These are phyloP conservation scores for Cladosporium sp. DNA, from an alignment of 2,329 filamentous ascomycete genomes.

Conservation along the genomic window DNA sequence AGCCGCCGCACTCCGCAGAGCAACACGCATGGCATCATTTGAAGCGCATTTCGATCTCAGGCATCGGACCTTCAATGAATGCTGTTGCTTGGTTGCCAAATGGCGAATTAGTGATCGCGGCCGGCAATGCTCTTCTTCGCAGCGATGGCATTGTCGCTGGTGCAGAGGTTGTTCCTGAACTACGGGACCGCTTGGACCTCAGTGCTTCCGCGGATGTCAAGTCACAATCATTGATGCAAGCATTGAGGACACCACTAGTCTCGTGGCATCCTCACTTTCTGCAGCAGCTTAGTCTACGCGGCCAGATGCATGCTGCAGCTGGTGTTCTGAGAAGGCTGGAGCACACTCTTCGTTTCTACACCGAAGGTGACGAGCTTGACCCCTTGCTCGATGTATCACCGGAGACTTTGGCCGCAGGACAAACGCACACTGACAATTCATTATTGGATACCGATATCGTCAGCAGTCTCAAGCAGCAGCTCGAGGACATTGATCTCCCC, in stretches of 20 bases:
- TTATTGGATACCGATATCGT: conserved; percentile 28
- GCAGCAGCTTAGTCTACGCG: conserved; percentile 80
- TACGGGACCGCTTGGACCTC: conserved; percentile 21
- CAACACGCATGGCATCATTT: conserved; percentile 32
- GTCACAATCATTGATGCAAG: conserved; percentile 22
- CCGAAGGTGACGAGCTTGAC: conserved; percentile 78
- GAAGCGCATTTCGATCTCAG: conserved; percentile 31
- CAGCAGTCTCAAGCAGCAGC: conserved; percentile 33
- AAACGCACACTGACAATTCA: conserved; percentile 33
- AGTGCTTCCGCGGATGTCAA: background rate
- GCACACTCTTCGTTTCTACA: conserved; percentile 77
- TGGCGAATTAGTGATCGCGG: conserved; percentile 82
- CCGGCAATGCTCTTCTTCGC: conserved; percentile 88
- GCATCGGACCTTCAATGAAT: conserved; percentile 29
- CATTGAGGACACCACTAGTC: conserved; percentile 80
- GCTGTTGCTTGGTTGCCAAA: conserved; percentile 70
- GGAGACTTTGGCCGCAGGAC: conserved; percentile 51
- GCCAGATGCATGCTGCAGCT: conserved; percentile 72
- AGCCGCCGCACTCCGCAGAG: conserved; percentile 12
- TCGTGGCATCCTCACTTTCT: conserved; percentile 92
- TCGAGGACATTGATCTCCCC: conserved; percentile 54
- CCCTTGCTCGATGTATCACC: conserved; percentile 62
- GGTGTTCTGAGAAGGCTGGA: conserved; percentile 71
- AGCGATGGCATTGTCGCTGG: conserved; percentile 74
- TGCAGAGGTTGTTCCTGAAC: conserved; percentile 55